Evolutionary conservation across 805 yeast genomes (phyloP).

Genomic region (Wickerhamomyces bovis): DNA sequence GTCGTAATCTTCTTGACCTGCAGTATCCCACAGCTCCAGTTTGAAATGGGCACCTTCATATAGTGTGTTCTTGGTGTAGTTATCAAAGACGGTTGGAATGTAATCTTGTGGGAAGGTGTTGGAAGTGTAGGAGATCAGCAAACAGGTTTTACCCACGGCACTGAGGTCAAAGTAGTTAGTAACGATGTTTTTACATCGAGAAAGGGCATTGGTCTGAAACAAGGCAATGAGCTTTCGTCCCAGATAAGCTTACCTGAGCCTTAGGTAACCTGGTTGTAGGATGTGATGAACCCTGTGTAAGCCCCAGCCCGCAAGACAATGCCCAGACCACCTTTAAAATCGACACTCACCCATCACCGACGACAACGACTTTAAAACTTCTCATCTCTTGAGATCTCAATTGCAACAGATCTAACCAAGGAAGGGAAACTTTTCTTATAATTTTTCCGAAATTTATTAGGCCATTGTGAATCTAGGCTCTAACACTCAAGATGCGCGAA

Average conservation of each 20-base stretch:
- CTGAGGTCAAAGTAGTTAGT: conserved; percentile 25
- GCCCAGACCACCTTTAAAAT: background rate
- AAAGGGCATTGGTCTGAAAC: no score
- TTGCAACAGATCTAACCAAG: background rate
- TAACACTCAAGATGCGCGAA: background rate
- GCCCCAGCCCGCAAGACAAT: background rate
- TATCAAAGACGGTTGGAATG: conserved; percentile 91
- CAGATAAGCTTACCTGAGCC: background rate
- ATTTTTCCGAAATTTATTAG: no score
- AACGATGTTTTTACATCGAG: background rate
- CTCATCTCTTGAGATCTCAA: conserved; percentile 47
- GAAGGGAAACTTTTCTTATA: background rate
- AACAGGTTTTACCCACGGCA: conserved; percentile 92
- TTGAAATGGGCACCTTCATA: conserved; percentile 78
- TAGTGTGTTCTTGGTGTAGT: conserved; percentile 81
- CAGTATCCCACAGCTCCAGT: conserved; percentile 92
- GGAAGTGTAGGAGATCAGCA: conserved; percentile 83
- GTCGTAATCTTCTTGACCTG: conserved; percentile 92
- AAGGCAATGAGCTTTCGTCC: background rate
- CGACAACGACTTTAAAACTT: conserved; percentile 86
- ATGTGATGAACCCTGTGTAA: background rate
- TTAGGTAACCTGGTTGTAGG: no score
- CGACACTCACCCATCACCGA: conserved; percentile 72
- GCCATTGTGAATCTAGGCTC: background rate
- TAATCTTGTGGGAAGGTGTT: conserved; percentile 91